Base-by-base conservation (phyloP, 495 filamentous ascomycete genomes). In the Durotheca rogersii region DNA sequence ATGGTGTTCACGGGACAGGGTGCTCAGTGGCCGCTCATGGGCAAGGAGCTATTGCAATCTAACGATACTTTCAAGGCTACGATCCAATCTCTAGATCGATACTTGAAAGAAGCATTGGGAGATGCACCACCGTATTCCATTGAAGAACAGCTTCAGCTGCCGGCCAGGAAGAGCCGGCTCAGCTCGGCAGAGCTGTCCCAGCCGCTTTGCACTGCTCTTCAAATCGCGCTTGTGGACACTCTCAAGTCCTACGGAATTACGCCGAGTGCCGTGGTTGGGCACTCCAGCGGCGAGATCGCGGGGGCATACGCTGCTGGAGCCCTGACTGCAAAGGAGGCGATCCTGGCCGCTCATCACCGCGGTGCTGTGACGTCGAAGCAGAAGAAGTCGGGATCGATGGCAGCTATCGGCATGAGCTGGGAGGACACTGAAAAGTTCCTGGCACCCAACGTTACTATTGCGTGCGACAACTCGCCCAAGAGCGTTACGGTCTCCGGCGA, bases 171-270 rank as follows among this genome's bases (percentile, higher is more conserved):
- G 7, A 66, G 53, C 46, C 59, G 47, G 35, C 52, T 61, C 42
- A 46, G 70, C 30, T 27, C 59, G 11, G 64, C 71, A 0, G 32
- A 58, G 49, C 48, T 70, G 12, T 65, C 68, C 2, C 74, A 77
- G 41, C 61, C 73, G 7, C 30, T 68, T 12, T 80, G 67, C 27
- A 74, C 71, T 1, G 67, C 68, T 39, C 34, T 77, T 4, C 72
- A 79, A 44, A 53, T 79, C 10, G 73, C 72, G 2, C 38, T 85
- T 5, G 74, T 81, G 0, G 69, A 78, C 12, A 58, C 82, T 1
- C 58, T 83, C 3, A 39, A 44, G 1, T 65, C 62, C 5, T 77
- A 70, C 67, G 68, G 67, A 19, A 65, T 84, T 14, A 41, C 40
- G 0, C 74, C 79, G 0, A 50, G 49, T 12, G 64, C 64, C 7